Conservation (phyloP, 352 stramenopile genomes). For the Globisporangium solare region DNA sequence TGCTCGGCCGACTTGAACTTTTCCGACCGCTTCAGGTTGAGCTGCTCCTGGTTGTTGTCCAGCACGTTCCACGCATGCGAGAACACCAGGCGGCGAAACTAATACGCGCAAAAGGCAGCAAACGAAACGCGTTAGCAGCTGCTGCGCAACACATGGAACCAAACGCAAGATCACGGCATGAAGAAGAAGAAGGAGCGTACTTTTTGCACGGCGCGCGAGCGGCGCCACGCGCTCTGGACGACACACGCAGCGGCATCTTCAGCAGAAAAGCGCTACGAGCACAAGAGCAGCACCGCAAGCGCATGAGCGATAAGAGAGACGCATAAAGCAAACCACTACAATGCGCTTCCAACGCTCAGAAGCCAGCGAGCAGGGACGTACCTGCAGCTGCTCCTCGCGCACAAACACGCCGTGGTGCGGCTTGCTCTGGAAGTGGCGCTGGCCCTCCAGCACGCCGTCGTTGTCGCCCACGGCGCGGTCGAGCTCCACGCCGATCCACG, state of each 20-base stretch:
- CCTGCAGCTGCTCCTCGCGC: conserved; percentile 65
- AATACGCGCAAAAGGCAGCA: not conserved
- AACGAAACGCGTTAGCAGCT: not conserved
- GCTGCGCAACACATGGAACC: not conserved
- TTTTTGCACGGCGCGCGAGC: conserved; percentile 68
- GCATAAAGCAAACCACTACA: not conserved
- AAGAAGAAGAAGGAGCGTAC: too few species aligned
- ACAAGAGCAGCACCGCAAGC: not conserved
- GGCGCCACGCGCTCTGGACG: conserved; percentile 74
- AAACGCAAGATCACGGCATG: not conserved
- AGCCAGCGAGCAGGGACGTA: conserved; percentile 13
- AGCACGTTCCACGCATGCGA: conserved; percentile 87
- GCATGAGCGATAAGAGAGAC: not conserved
- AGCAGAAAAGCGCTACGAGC: conserved; percentile 63
- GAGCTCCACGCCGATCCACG: conserved; percentile 83
- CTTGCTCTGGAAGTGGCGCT: conserved; percentile 81
- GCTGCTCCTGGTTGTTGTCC: conserved; percentile 88
- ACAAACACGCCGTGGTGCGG: conserved; percentile 82
- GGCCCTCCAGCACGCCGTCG: conserved; percentile 71
- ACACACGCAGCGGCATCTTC: conserved; percentile 67
- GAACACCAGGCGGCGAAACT: conserved; percentile 79
- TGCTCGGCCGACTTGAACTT: conserved; percentile 84
- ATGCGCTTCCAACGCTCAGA: not conserved
- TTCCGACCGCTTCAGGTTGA: conserved; percentile 83
- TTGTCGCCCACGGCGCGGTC: conserved; percentile 68